Percentiles rank a stretch among this genome's conserved stretches.
These are phyloP conservation scores for Lactarius evosmus DNA, from an alignment of 768 basidiomycete genomes.

Conservation along the genomic window DNA sequence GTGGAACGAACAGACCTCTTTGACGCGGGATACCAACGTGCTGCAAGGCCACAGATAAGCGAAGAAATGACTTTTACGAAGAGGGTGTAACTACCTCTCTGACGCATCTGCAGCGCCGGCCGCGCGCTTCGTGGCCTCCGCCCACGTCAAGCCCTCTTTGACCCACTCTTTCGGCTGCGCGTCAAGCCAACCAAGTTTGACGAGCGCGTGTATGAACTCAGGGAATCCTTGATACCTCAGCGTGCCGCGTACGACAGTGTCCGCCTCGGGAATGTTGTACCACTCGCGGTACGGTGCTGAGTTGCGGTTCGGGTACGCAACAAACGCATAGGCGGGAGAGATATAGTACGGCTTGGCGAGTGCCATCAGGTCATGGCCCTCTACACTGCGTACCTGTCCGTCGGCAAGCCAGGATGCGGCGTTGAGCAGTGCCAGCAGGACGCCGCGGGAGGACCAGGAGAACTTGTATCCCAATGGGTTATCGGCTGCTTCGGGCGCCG, in stretches of 20 bases:
- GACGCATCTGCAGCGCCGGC: slow-evolving; percentile 61
- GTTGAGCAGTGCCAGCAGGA: slow-evolving; percentile 92
- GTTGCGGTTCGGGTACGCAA: slow-evolving; percentile 96
- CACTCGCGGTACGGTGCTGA: slow-evolving; percentile 86
- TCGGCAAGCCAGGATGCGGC: slow-evolving; percentile 73
- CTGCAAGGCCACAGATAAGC: slow-evolving; percentile 38
- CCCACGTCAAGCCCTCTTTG: slow-evolving; percentile 72
- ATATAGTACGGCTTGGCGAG: slow-evolving; percentile 93
- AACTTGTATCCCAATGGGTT: slow-evolving; percentile 99
- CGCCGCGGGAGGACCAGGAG: slow-evolving; percentile 96
- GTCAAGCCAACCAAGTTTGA: slow-evolving; percentile 84
- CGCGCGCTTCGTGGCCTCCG: slow-evolving; percentile 73
- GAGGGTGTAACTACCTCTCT: slow-evolving; percentile 55
- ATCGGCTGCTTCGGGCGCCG: slow-evolving; percentile 83
- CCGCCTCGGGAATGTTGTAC: slow-evolving; percentile 91
- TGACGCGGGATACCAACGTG: slow-evolving; percentile 68
- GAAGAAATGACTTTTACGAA: neutral
- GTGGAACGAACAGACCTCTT: slow-evolving; percentile 70
- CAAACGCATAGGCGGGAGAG: slow-evolving; percentile 92
- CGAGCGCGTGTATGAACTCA: slow-evolving; percentile 84
- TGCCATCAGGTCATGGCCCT: slow-evolving; percentile 83
- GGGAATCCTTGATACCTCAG: slow-evolving; percentile 97
- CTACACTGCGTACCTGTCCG: slow-evolving; percentile 61
- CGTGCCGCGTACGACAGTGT: slow-evolving; percentile 90
- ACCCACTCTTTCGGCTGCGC: slow-evolving; percentile 76